These are phyloP conservation scores for Scenedesmus sp. DNA, from an alignment of 163 green algal genomes.

Conservation along the genomic window DNA sequence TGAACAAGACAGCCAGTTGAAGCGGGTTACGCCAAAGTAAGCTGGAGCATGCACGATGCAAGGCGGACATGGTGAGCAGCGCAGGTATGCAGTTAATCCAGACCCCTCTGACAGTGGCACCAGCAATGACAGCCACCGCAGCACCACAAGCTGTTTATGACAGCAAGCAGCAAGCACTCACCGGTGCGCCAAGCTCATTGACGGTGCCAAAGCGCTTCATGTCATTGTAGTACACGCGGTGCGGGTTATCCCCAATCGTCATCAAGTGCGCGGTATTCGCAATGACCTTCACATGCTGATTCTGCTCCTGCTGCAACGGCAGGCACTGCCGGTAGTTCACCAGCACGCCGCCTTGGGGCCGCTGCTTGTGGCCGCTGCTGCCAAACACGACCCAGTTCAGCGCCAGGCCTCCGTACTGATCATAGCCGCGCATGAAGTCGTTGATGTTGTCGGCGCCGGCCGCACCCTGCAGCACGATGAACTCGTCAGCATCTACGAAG, in stretches of 20 bases:
- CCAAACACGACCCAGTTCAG: slow-evolving; percentile 56
- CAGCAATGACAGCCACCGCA: background rate
- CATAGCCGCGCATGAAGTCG: slow-evolving; percentile 44
- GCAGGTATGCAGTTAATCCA: too few relatives aligned
- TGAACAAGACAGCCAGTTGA: background rate
- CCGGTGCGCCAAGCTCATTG: slow-evolving; percentile 42
- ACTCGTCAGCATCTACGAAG: slow-evolving; percentile 57
- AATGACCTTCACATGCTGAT: slow-evolving; percentile 56
- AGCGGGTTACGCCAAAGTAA: background rate
- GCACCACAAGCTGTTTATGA: background rate
- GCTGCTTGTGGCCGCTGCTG: slow-evolving; percentile 46
- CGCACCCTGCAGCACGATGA: slow-evolving; percentile 34
- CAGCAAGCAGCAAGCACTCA: background rate
- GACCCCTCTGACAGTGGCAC: background rate
- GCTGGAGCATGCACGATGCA: background rate
- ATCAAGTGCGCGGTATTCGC: slow-evolving; percentile 45
- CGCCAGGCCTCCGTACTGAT: slow-evolving; percentile 43
- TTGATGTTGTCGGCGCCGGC: slow-evolving; percentile 10
- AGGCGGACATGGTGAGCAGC: too few relatives aligned
- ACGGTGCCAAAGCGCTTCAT: slow-evolving; percentile 22
- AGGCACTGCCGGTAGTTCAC: slow-evolving; percentile 51
- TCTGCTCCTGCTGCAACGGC: slow-evolving; percentile 42
- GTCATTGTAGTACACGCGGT: slow-evolving; percentile 44
- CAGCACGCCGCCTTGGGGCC: slow-evolving; percentile 42
- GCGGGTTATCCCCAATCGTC: slow-evolving; percentile 51